These are phyloP conservation scores for Coemansia javaensis DNA, from an alignment of 192 early-diverging fungal genomes.

Conservation along the genomic window DNA sequence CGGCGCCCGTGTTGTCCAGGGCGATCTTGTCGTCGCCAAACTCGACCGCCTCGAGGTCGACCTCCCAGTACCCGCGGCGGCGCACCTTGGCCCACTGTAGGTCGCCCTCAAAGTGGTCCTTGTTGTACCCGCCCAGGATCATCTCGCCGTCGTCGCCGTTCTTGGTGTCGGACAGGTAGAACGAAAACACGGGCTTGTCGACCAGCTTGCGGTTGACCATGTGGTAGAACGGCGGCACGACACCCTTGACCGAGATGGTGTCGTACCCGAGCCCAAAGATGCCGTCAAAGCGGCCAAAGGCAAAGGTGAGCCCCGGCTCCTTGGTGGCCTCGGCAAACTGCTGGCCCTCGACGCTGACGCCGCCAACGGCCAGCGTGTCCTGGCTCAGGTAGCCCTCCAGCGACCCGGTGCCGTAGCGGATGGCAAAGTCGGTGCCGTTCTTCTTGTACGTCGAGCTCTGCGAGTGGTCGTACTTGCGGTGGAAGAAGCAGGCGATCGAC, in stretches of 20 bases:
- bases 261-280: slow-evolving; percentile 93
- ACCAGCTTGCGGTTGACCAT: slow-evolving; percentile 79
- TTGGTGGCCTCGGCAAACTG: slow-evolving; percentile 95
- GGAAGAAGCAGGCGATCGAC: slow-evolving; percentile 95
- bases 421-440: slow-evolving; percentile 94
- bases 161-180: slow-evolving; percentile 76
- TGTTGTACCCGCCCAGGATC: slow-evolving; percentile 80
- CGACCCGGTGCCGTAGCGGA: slow-evolving; percentile 88
- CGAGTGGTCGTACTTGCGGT: slow-evolving; percentile 77
- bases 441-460: slow-evolving; percentile 73
- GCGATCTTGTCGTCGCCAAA: slow-evolving; percentile 75
- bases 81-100: slow-evolving; percentile 78
- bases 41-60: slow-evolving; percentile 70
- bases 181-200: slow-evolving; percentile 83
- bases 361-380: slow-evolving; percentile 74
- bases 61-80: slow-evolving; percentile 98
- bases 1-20: slow-evolving; percentile 64
- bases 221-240: slow-evolving; percentile 93
- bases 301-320: slow-evolving; percentile 95
- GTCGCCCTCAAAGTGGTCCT: slow-evolving; percentile 66
- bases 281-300: slow-evolving; percentile 92
- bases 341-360: slow-evolving; percentile 61
- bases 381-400: slow-evolving; percentile 92
- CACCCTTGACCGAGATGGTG: slow-evolving; percentile 78
- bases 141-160: slow-evolving; percentile 73